Evolutionary conservation across 2,329 filamentous ascomycete genomes (phyloP).

Genomic region (Curvularia spicifera): DNA sequence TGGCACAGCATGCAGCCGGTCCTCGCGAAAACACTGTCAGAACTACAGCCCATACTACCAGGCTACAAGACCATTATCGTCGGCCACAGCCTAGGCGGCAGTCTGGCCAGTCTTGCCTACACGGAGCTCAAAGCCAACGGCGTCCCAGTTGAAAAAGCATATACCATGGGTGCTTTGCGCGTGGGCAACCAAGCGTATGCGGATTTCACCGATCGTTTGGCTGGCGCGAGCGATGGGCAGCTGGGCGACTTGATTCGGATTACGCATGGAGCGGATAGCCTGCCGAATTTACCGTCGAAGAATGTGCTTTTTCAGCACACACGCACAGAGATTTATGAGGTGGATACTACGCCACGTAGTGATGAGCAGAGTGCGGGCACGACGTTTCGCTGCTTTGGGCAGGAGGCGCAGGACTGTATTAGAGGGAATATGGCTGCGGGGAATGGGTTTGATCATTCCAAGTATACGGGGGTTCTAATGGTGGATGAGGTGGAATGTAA

Average conservation of each 20-base stretch:
- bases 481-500: conserved; percentile 7
- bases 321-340: conserved; percentile 67
- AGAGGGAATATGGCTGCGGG: conserved; percentile 10
- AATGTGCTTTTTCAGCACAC: conserved; percentile 68
- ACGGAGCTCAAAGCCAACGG: conserved; percentile 19
- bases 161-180: conserved; percentile 62
- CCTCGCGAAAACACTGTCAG: conserved; percentile 53
- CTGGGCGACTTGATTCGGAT: conserved; percentile 65
- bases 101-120: conserved; percentile 64
- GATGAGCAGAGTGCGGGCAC: conserved; percentile 16
- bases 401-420: conserved; percentile 25
- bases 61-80: conserved; percentile 61
- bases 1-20: conserved; percentile 60
- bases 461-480: conserved; percentile 23
- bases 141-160: conserved; percentile 14
- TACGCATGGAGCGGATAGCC: conserved; percentile 70
- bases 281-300: conserved; percentile 68
- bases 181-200: conserved; percentile 65
- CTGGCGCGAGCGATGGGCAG: conserved; percentile 49
- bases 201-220: conserved; percentile 55
- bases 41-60: conserved; percentile 56
- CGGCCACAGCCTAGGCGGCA: conserved; percentile 72
- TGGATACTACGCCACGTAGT: not conserved
- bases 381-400: conserved; percentile 25
- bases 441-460: conserved; percentile 22